Conservation (phyloP, 495 filamentous ascomycete genomes). For the Staphylotrichum longicolle region DNA sequence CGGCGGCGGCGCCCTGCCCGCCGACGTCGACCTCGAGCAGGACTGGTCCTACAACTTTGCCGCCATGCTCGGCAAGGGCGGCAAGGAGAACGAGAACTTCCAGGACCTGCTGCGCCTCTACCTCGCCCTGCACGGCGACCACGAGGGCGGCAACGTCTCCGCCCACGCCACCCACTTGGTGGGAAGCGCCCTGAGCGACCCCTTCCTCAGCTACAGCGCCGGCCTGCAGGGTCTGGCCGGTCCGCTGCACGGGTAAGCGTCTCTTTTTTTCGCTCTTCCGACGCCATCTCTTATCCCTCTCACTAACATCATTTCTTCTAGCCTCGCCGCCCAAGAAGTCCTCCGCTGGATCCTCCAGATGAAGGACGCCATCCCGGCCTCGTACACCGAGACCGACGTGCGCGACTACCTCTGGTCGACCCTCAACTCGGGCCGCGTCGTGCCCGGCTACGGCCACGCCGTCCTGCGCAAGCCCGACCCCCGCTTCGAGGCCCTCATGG, state of each 20-base stretch:
- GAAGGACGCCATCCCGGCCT: constrained; percentile 78
- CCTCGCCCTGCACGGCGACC: constrained; percentile 94
- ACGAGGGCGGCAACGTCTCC: constrained; percentile 97
- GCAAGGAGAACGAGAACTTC: constrained; percentile 83
- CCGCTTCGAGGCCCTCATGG: constrained; percentile 92
- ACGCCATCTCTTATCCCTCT: background rate
- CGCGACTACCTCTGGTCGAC: constrained; percentile 88
- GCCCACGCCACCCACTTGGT: constrained; percentile 97
- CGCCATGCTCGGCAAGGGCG: constrained; percentile 89
- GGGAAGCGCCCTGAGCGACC: constrained; percentile 90
- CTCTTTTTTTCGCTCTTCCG: background rate
- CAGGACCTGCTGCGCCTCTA: constrained; percentile 92
- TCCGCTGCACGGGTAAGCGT: constrained; percentile 76
- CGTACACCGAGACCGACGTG: constrained; percentile 75
- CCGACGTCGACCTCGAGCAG: constrained; percentile 73
- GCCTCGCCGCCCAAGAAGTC: constrained; percentile 93
- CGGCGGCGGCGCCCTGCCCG: constrained; percentile 72
- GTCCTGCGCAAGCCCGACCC: constrained; percentile 97
- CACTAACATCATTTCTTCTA: constrained; percentile 18
- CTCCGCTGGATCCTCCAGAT: constrained; percentile 93
- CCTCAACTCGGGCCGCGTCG: constrained; percentile 88
- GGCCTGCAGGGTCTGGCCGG: constrained; percentile 94
- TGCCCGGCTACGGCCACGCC: constrained; percentile 97
- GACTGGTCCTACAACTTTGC: constrained; percentile 99
- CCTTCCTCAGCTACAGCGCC: constrained; percentile 93